A percentile compares a stretch with the other conserved stretches of the same genome.
Conservation (phyloP, 805 yeast genomes). For the Hanseniaspora opuntiae region DNA sequence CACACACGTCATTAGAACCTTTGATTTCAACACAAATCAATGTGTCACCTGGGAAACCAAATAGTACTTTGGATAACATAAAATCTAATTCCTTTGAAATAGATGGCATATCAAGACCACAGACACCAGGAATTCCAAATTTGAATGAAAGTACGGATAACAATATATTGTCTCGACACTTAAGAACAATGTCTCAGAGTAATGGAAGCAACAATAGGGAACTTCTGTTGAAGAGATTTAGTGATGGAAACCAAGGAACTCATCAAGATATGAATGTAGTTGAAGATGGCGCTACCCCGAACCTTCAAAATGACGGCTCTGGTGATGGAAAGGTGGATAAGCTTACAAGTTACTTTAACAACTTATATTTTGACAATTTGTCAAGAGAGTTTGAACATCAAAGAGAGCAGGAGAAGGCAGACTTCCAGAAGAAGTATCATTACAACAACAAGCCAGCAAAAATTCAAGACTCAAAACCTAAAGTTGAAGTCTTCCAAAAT, state of each 20-base stretch:
- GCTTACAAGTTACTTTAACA: conserved; percentile 54
- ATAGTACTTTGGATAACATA: background rate
- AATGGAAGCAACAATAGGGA: conserved; percentile 12
- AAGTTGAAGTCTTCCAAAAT: conserved; percentile 78
- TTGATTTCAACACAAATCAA: background rate
- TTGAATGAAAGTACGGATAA: background rate
- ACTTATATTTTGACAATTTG: conserved; percentile 63
- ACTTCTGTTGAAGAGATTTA: background rate
- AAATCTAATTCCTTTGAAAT: background rate
- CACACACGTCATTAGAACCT: background rate
- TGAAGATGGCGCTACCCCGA: conserved; percentile 26
- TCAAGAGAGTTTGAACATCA: conserved; percentile 79
- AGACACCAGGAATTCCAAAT: background rate
- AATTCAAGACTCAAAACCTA: conserved; percentile 63
- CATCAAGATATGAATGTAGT: background rate
- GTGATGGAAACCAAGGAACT: background rate
- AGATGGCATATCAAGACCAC: background rate
- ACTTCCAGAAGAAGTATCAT: conserved; percentile 44
- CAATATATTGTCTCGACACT: conserved; percentile 8
- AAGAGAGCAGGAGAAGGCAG: conserved; percentile 62
- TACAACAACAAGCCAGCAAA: conserved; percentile 38
- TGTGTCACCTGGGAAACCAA: background rate
- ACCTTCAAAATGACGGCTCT: no score
- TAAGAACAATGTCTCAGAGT: conserved; percentile 12
- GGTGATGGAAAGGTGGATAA: conserved; percentile 39